phyloP scores from a whole-genome alignment of 306 rosid species.

The Dalbergia cultrata region DNA sequence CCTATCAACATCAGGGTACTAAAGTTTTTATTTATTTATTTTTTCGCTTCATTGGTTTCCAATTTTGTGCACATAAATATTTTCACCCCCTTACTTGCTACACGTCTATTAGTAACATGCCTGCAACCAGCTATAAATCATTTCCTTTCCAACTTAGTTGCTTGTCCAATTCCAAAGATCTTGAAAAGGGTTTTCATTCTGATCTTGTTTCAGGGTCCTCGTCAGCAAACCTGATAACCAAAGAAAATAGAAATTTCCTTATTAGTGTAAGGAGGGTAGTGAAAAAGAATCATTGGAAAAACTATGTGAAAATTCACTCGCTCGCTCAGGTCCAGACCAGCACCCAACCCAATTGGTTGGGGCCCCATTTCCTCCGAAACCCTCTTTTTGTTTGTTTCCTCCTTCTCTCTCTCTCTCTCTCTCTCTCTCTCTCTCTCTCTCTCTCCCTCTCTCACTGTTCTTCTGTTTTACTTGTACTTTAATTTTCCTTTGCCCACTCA shows the following conservation, averaged over 20 bases:
- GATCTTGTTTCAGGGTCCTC: constrained; percentile 48
- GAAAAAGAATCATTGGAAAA: constrained; percentile 25
- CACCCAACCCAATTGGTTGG: constrained; percentile 46
- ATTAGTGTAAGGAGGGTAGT: constrained; percentile 27
- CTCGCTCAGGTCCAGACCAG: constrained; percentile 37
- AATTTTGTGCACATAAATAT: constrained; percentile 14
- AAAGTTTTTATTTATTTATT: neutral
- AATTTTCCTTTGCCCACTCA: constrained; percentile 52
- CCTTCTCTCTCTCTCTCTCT: neutral
- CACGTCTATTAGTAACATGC: neutral
- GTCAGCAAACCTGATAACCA: constrained; percentile 31
- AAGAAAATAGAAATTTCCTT: constrained; percentile 38
- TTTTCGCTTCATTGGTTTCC: neutral
- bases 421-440: neutral
- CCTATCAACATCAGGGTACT: constrained; percentile 39
- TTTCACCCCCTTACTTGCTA: constrained; percentile 13
- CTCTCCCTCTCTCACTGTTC: no score
- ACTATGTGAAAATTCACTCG: constrained; percentile 45
- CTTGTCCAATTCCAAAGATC: constrained; percentile 50
- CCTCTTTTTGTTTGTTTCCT: constrained; percentile 44
- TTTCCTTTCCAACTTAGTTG: constrained; percentile 30
- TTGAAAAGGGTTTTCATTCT: constrained; percentile 35
- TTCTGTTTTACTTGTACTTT: constrained; percentile 61
- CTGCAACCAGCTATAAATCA: constrained; percentile 46
- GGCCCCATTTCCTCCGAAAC: constrained; percentile 61